Evolutionary conservation across 2,329 filamentous ascomycete species (phyloP).

Genomic region (Ascochyta clinopodiicola): DNA sequence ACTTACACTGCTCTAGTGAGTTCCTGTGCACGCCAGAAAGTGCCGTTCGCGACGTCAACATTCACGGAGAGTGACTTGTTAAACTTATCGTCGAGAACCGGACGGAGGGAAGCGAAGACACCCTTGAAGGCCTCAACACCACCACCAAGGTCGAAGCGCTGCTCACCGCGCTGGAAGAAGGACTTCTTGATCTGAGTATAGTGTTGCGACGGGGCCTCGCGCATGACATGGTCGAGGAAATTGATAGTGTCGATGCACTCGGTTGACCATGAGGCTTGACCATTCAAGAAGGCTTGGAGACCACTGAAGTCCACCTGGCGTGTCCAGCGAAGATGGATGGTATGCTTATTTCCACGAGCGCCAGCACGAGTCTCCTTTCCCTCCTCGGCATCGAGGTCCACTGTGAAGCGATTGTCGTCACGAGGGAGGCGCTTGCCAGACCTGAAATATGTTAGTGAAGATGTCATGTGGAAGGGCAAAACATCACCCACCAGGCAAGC

Average conservation of each 20-base stretch:
- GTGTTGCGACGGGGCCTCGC: constrained; percentile 73
- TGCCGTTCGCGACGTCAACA: constrained; percentile 88
- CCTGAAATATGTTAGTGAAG: constrained; percentile 26
- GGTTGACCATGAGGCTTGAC: constrained; percentile 56
- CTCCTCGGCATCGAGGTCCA: constrained; percentile 77
- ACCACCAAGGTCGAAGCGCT: constrained; percentile 62
- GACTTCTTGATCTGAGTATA: constrained; percentile 79
- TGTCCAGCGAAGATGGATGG: constrained; percentile 68
- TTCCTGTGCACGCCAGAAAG: constrained; percentile 72
- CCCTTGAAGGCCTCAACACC: constrained; percentile 84
- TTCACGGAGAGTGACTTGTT: constrained; percentile 78
- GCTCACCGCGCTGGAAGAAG: constrained; percentile 71
- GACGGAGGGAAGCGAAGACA: constrained; percentile 82
- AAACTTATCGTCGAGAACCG: constrained; percentile 62
- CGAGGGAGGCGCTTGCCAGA: constrained; percentile 34
- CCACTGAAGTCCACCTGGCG: constrained; percentile 72
- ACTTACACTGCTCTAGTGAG: constrained; percentile 36
- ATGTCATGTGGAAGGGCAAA: background rate
- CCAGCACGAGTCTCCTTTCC: constrained; percentile 30
- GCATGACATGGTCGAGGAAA: constrained; percentile 88
- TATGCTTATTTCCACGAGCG: constrained; percentile 58
- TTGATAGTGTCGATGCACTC: constrained; percentile 80
- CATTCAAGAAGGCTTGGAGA: constrained; percentile 71
- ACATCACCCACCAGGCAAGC: constrained; percentile 74
- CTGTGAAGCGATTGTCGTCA: constrained; percentile 52